Percentiles rank a stretch among this genome's conserved stretches.
These are phyloP conservation scores for Pachysolen tannophilus DNA, from an alignment of 805 yeast genomes.

Conservation along the genomic window DNA sequence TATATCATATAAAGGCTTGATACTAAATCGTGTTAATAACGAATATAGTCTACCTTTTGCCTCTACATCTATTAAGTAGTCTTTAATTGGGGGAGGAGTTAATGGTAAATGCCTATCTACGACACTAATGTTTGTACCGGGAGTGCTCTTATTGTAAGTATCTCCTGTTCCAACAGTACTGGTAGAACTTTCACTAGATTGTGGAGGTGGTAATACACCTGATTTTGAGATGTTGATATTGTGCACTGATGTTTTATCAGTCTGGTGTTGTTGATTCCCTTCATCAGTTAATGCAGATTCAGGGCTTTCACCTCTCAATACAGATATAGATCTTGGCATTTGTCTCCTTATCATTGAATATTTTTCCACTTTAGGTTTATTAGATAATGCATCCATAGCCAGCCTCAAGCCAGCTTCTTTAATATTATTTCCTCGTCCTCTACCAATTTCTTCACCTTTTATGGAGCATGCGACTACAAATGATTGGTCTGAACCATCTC, in stretches of 20 bases:
- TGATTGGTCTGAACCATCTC: conserved; percentile 32
- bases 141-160: not conserved
- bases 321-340: conserved; percentile 28
- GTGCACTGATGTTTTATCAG: conserved; percentile 1
- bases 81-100: not conserved
- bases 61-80: conserved; percentile 12
- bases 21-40: conserved; percentile 14
- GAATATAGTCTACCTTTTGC: conserved; percentile 26
- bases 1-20: conserved; percentile 25
- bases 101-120: conserved; percentile 1
- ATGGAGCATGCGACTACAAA: conserved; percentile 61
- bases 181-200: not conserved
- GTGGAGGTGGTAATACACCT: conserved; percentile 1
- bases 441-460: conserved; percentile 59
- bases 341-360: conserved; percentile 50
- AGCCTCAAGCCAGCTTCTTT: conserved; percentile 81
- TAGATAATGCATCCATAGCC: conserved; percentile 69
- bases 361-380: conserved; percentile 53
- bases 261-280: not conserved
- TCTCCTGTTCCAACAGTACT: not conserved
- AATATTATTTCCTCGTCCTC: conserved; percentile 59
- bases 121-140: conserved; percentile 1
- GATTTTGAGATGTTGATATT: conserved; percentile 4
- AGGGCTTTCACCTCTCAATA: not conserved
- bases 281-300: not conserved